A percentile compares a stretch with the other conserved stretches of the same genome.
These are phyloP conservation scores for Acanthamoeba lenticulata DNA, from an alignment of 208 protist genomes.

Conservation along the genomic window DNA sequence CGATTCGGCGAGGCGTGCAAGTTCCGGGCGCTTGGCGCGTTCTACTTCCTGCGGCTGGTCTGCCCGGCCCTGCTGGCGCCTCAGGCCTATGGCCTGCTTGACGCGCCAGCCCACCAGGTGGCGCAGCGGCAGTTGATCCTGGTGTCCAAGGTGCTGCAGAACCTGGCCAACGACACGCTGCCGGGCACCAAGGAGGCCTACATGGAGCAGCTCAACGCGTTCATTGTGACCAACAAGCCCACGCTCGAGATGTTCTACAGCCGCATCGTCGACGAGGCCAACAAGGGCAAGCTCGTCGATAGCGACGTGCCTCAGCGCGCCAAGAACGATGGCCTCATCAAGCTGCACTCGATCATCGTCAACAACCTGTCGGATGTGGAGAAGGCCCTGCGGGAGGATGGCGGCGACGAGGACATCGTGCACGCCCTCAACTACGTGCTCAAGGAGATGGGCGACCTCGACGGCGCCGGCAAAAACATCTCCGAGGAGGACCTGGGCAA, in stretches of 20 bases:
- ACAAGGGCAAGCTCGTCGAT: neutral
- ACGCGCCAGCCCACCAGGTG: conserved; percentile 1
- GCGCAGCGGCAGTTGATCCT: conserved; percentile 55
- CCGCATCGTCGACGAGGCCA: neutral
- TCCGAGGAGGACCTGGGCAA: neutral
- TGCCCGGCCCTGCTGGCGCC: conserved; percentile 33
- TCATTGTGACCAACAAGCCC: conserved; percentile 57
- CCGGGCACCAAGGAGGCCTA: conserved; percentile 43
- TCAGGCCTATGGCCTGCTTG: conserved; percentile 30
- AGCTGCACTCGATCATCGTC: neutral
- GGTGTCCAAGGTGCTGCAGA: conserved; percentile 49
- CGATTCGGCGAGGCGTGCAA: neutral
- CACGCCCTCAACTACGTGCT: conserved; percentile 51
- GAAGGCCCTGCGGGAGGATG: neutral
- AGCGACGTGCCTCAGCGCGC: neutral
- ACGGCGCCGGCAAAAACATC: neutral
- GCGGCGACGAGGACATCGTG: neutral
- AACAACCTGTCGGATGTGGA: neutral
- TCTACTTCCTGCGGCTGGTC: conserved; percentile 7
- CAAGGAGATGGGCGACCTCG: conserved; percentile 33
- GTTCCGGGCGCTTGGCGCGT: neutral
- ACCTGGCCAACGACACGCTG: conserved; percentile 55
- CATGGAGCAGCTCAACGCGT: conserved; percentile 50
- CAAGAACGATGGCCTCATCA: neutral
- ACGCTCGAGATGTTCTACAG: neutral